Base-by-base conservation (phyloP, 1,139 yeast genomes). In the Lodderomyces beijingensis region DNA sequence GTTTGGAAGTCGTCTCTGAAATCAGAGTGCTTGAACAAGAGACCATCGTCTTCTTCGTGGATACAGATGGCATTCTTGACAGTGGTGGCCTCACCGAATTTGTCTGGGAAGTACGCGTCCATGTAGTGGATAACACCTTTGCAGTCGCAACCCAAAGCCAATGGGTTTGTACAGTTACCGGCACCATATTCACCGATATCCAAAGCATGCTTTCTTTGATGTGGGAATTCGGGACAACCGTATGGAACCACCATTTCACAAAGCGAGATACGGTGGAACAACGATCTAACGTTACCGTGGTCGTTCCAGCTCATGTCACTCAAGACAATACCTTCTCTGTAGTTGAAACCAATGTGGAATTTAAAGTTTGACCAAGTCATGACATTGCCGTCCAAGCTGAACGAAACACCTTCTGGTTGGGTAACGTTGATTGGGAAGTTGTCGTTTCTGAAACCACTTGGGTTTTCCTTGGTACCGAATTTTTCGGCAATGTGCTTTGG, bases 151-250 rank as follows among this genome's bases (percentile, higher is more conserved):
- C 91, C 91, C 37, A 83, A 68, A 15, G 84, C 63, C 45, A 83
- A 68, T 26, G 89, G 85, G 59, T 83, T 83, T 33, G 93, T 78
- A 77, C 83, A 78, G 65, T 77, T 76, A 49, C 93, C 93, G 44
- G 88, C 89, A 62, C 93, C 93, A 55, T 82, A 82, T 59, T 83
- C 93, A 53, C 93, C 93, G 47, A 83, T 77, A 61, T 83, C 93
- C 56, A 83, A 76, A 28, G 93, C 93, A 48, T 83, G 93, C 57
- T 83, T 83, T 64, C 93, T 73, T 52, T 81, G 88, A 54, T 81
- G 89, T 33, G 88, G 89, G 60, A 73, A 79, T 44, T 77, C 81
- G 36, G 93, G 93, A 41, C 70, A 68, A 37, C 93, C 93, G 50
- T 83, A 83, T 20, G 93, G 93, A 39, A 83, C 93, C 59, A 83